Percentiles rank a stretch among this genome's conserved stretches.
These are phyloP conservation scores for Sisymbrium altissimum DNA, from an alignment of 345 rosid species.

Conservation along the genomic window DNA sequence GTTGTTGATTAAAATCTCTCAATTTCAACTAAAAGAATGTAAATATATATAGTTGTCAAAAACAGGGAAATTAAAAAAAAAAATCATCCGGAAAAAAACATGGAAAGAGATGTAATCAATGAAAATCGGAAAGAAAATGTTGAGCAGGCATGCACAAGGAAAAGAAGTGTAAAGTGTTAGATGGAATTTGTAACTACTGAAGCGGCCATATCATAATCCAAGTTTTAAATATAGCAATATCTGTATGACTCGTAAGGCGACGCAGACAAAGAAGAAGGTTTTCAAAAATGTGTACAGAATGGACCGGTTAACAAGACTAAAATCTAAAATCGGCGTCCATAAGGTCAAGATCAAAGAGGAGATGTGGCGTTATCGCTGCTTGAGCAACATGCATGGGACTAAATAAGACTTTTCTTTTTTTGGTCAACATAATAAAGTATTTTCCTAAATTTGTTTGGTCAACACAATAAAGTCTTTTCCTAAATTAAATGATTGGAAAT, in stretches of 20 bases:
- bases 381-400: not conserved
- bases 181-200: not conserved
- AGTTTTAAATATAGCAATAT: not conserved
- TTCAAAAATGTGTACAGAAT: no score
- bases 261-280: not conserved
- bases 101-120: not conserved
- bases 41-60: not conserved
- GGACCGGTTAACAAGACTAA: no score
- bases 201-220: not conserved
- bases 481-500: constrained; percentile 5
- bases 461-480: not conserved
- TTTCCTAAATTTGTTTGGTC: not conserved
- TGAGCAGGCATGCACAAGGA: not conserved
- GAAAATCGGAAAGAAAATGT: no score
- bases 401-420: constrained; percentile 6
- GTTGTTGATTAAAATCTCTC: not conserved
- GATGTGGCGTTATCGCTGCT: not conserved
- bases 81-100: not conserved
- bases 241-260: not conserved
- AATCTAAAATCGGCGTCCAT: no score
- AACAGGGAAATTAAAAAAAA: no score
- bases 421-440: not conserved
- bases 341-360: not conserved
- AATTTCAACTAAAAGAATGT: not conserved
- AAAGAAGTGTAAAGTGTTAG: not conserved